These are phyloP conservation scores for Leucosporidium yakuticum DNA, from an alignment of 768 basidiomycete genomes.

Conservation along the genomic window DNA sequence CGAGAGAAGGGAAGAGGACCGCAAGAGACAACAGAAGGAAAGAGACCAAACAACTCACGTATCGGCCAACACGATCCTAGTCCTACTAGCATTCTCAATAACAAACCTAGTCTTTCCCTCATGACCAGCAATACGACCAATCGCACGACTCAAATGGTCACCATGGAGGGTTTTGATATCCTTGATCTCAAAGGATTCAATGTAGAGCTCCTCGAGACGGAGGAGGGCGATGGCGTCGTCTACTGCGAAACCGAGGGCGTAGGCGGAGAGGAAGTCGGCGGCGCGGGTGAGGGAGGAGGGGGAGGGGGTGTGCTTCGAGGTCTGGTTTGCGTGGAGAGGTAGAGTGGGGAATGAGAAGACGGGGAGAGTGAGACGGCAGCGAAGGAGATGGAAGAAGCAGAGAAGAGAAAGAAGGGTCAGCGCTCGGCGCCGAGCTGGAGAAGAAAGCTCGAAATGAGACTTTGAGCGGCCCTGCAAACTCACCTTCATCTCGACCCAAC, in stretches of 20 bases:
- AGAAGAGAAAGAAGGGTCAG: background rate
- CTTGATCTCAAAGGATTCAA: conserved; percentile 74
- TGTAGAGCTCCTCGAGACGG: conserved; percentile 84
- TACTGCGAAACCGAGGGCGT: conserved; percentile 87
- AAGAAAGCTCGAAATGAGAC: background rate
- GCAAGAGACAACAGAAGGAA: conserved; percentile 16
- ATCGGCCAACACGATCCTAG: conserved; percentile 96
- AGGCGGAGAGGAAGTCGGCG: conserved; percentile 94
- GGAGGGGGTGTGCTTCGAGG: conserved; percentile 63
- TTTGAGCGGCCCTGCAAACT: conserved; percentile 39
- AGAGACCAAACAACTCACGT: conserved; percentile 56
- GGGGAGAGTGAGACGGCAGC: no score
- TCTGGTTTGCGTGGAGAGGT: conserved; percentile 49
- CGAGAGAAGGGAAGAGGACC: conserved; percentile 7
- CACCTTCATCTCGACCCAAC: conserved; percentile 88
- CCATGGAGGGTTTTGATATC: conserved; percentile 97
- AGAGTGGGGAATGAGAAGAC: no score
- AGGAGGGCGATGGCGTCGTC: conserved; percentile 96
- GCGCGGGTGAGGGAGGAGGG: conserved; percentile 77
- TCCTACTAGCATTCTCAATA: conserved; percentile 93
- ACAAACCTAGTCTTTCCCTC: conserved; percentile 98
- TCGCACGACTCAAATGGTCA: conserved; percentile 95
- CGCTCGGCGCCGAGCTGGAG: background rate
- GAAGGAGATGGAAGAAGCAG: background rate
- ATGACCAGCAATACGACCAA: conserved; percentile 98